A percentile compares a stretch with the other conserved stretches of the same genome.
Conservation (phyloP, 805 yeast species). For the Lipomyces starkeyi region DNA sequence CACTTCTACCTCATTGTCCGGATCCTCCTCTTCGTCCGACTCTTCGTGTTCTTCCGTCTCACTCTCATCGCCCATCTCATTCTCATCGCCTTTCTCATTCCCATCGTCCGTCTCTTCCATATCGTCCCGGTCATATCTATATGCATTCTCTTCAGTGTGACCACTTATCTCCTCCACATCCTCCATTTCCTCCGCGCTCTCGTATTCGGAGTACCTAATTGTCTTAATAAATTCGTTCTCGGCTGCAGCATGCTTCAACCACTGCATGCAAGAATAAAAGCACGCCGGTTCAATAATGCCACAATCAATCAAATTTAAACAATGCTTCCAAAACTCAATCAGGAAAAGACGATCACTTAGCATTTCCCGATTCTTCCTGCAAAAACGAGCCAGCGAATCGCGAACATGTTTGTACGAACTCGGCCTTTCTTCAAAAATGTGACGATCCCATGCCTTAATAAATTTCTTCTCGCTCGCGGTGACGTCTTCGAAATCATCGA, state of each 20-base stretch:
- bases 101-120: neutral
- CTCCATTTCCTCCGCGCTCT: neutral
- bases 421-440: slow-evolving; percentile 35
- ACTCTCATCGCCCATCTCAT: neutral
- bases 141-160: neutral
- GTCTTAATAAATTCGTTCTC: slow-evolving; percentile 5
- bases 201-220: neutral
- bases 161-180: neutral
- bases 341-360: slow-evolving; percentile 17
- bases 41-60: neutral
- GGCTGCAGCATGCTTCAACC: slow-evolving; percentile 17
- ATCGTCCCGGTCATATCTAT: neutral
- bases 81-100: neutral
- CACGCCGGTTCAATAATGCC: slow-evolving; percentile 35
- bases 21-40: neutral
- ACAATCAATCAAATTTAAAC: slow-evolving; percentile 29
- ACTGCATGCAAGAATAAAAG: slow-evolving; percentile 32
- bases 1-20: neutral
- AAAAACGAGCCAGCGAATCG: slow-evolving; percentile 32
- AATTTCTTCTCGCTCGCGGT: slow-evolving; percentile 29
- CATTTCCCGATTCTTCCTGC: slow-evolving; percentile 19
- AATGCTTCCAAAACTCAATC: slow-evolving; percentile 34
- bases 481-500: slow-evolving; percentile 36
- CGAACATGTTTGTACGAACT: slow-evolving; percentile 28
- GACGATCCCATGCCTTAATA: slow-evolving; percentile 34